Evolutionary conservation across 768 basidiomycete species (phyloP).

Genomic region (Amanita inopinata): DNA sequence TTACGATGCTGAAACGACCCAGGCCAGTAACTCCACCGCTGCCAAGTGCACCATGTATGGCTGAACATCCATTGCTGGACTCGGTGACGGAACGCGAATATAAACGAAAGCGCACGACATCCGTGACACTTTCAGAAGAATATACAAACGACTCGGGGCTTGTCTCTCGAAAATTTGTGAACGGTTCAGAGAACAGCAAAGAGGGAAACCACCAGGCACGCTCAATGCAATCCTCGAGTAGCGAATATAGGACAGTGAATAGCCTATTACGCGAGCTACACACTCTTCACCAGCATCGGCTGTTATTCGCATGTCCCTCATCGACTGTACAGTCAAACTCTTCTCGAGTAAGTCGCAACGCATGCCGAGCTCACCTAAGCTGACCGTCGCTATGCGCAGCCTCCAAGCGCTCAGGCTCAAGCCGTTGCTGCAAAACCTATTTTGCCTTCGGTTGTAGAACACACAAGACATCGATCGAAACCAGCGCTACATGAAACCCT

Average conservation of each 20-base stretch:
- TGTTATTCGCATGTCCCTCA: constrained; percentile 24
- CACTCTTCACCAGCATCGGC: constrained; percentile 54
- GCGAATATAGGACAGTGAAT: constrained; percentile 53
- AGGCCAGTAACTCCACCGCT: constrained; percentile 35
- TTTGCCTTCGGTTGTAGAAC: not conserved
- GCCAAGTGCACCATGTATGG: constrained; percentile 12
- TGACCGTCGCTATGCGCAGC: not conserved
- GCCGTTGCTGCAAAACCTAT: no score
- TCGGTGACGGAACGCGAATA: constrained; percentile 21
- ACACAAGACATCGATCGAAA: not conserved
- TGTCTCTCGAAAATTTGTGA: not conserved
- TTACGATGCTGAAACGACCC: constrained; percentile 45
- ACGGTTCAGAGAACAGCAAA: not conserved
- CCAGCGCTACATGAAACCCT: not conserved
- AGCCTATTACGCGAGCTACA: constrained; percentile 63
- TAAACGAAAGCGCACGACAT: constrained; percentile 38
- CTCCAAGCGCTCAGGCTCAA: no score
- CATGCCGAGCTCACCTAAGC: not conserved
- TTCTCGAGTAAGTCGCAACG: constrained; percentile 2
- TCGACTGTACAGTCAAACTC: not conserved
- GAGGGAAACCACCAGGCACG: not conserved
- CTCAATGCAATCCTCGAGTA: not conserved
- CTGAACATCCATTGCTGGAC: constrained; percentile 3
- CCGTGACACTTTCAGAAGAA: constrained; percentile 37
- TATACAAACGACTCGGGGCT: constrained; percentile 34